phyloP scores from a whole-genome alignment of 306 rosid species.

The Gleditsia sinensis region DNA sequence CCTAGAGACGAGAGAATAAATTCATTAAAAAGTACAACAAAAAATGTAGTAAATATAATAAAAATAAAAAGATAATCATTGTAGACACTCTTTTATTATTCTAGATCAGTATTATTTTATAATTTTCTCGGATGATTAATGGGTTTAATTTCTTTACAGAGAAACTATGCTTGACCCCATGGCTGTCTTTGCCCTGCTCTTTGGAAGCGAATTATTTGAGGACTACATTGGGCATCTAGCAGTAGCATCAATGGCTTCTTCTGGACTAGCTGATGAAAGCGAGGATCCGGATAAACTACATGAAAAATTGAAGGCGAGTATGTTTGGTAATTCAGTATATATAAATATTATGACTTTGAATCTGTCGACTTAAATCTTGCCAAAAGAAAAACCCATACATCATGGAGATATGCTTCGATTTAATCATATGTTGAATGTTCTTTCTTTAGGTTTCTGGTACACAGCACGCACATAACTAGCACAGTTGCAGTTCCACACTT shows the following conservation, averaged over 20 bases:
- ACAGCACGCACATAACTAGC: background rate
- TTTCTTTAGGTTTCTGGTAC: slow-evolving; percentile 2
- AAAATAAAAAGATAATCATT: slow-evolving; percentile 2
- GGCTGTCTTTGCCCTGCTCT: slow-evolving; percentile 83
- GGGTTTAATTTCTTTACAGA: slow-evolving; percentile 58
- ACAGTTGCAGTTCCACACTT: background rate
- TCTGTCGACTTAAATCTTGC: background rate
- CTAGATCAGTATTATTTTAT: background rate
- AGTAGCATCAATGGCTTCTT: slow-evolving; percentile 92
- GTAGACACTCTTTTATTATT: background rate
- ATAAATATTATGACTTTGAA: background rate
- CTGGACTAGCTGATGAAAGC: slow-evolving; percentile 59
- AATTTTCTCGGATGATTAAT: slow-evolving; percentile 1
- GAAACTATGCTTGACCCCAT: slow-evolving; percentile 90
- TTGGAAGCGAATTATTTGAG: slow-evolving; percentile 94
- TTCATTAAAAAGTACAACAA: background rate
- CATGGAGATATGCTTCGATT: background rate
- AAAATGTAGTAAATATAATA: background rate
- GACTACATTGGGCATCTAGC: slow-evolving; percentile 89
- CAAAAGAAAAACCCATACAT: background rate
- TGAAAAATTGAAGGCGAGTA: slow-evolving; percentile 84
- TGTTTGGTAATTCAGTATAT: slow-evolving; percentile 20
- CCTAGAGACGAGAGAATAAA: slow-evolving; percentile 7
- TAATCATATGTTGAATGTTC: background rate
- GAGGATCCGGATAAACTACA: slow-evolving; percentile 70